Evolutionary conservation across 2,329 filamentous ascomycete species (phyloP).

Genomic region (Ophiosphaerella narmari): DNA sequence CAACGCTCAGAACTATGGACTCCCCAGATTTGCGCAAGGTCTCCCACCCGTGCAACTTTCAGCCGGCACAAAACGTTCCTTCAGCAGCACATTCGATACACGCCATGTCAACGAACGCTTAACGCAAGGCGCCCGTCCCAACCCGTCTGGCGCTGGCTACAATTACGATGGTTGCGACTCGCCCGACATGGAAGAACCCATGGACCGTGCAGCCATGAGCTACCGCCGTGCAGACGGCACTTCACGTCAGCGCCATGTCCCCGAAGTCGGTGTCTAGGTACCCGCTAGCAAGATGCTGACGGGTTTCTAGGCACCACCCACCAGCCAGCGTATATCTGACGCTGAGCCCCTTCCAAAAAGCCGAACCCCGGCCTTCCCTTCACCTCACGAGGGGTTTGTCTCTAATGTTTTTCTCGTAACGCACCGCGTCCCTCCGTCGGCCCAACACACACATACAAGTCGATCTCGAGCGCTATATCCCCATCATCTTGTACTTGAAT

Average conservation of each 20-base stretch:
- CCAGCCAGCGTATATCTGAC: too few species aligned
- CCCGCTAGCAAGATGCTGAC: conserved; percentile 10
- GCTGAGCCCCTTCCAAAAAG: neutral
- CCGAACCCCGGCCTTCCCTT: too few species aligned
- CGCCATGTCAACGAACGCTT: conserved; percentile 50
- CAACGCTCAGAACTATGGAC: conserved; percentile 29
- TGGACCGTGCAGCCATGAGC: conserved; percentile 49
- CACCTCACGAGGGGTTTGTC: too few species aligned
- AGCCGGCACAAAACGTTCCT: conserved; percentile 52
- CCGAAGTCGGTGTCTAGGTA: conserved; percentile 36
- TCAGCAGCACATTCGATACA: conserved; percentile 52
- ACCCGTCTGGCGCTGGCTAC: conserved; percentile 34
- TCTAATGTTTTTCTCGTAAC: too few species aligned
- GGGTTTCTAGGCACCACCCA: conserved; percentile 1
- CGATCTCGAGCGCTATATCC: too few species aligned
- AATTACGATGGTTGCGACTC: conserved; percentile 40
- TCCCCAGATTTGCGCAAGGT: conserved; percentile 34
- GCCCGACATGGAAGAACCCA: conserved; percentile 48
- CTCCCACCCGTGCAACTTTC: conserved; percentile 29
- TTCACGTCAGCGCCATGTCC: conserved; percentile 43
- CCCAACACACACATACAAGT: too few species aligned
- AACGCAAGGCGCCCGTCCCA: conserved; percentile 51
- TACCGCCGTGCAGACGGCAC: conserved; percentile 55
- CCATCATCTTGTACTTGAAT: too few species aligned
- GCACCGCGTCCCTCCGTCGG: too few species aligned